Evolutionary conservation across 257 asterid species (phyloP).

Genomic region (Osmanthus fragrans): DNA sequence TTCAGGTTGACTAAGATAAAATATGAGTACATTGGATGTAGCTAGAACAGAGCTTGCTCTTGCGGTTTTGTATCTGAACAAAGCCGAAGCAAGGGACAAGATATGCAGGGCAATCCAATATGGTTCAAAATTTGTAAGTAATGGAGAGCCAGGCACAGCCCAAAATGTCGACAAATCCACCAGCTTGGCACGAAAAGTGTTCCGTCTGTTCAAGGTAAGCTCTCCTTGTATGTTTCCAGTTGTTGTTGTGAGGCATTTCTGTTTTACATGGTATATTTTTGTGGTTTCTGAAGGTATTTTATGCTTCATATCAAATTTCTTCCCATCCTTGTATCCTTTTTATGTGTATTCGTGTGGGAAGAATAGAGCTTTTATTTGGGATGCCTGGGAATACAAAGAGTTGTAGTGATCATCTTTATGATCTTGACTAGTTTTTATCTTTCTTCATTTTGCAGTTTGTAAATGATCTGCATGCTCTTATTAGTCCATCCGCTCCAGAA

Average conservation of each 20-base stretch:
- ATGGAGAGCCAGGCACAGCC: conserved; percentile 90
- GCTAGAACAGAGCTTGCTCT: conserved; percentile 92
- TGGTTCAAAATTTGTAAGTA: conserved; percentile 91
- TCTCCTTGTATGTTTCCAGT: neutral
- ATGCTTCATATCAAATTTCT: neutral
- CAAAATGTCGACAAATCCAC: conserved; percentile 92
- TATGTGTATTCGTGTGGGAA: neutral
- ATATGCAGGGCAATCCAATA: conserved; percentile 98
- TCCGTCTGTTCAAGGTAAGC: conserved; percentile 90
- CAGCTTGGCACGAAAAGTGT: conserved; percentile 94
- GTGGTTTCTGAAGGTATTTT: neutral
- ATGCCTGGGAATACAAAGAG: neutral
- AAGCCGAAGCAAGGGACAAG: conserved; percentile 98
- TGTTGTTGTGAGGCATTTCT: neutral
- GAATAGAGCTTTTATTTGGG: neutral
- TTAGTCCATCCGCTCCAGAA: conserved; percentile 82
- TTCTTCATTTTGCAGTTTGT: conserved; percentile 56
- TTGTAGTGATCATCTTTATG: neutral
- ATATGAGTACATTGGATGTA: conserved; percentile 76
- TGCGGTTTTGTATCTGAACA: conserved; percentile 84
- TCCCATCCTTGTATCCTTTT: neutral
- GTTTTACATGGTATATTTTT: neutral
- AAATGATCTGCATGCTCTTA: conserved; percentile 87
- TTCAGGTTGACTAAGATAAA: conserved; percentile 39
- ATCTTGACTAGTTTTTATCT: conserved; percentile 2